These are phyloP conservation scores for Fraxinus xanthoxyloides DNA, from an alignment of 305 asterid species.

Conservation along the genomic window DNA sequence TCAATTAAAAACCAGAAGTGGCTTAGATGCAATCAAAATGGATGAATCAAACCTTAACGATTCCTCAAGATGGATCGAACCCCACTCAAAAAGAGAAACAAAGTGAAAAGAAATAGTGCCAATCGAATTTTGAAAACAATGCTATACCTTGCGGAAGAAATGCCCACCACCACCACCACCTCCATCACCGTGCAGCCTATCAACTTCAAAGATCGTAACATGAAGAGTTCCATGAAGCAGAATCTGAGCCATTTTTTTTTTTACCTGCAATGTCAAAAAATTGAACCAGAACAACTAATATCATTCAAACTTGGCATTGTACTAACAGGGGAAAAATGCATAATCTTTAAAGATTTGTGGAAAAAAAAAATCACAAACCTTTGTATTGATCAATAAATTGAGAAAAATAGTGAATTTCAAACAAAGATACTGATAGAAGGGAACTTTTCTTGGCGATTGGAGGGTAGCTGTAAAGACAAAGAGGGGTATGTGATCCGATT, in stretches of 20 bases:
- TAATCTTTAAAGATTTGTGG: not conserved
- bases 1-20: not conserved
- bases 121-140: not conserved
- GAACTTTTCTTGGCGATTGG: not conserved
- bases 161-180: not conserved
- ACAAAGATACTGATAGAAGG: not conserved
- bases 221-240: conserved; percentile 1
- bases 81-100: not conserved
- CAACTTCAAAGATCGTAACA: conserved; percentile 52
- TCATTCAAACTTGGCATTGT: not conserved
- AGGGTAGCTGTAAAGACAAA: not conserved
- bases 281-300: not conserved
- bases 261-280: not conserved
- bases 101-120: not conserved
- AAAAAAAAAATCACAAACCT: not conserved
- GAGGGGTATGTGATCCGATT: conserved; percentile 27
- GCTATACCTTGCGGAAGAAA: conserved; percentile 19
- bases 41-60: not conserved
- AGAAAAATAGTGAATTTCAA: not conserved
- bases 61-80: not conserved
- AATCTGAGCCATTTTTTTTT: conserved; percentile 40
- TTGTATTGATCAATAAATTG: not conserved
- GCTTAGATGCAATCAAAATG: not conserved
- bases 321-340: not conserved
- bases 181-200: conserved; percentile 39